Base-by-base conservation (phyloP, 345 rosid genomes). In the Pugionium dolabratum region DNA sequence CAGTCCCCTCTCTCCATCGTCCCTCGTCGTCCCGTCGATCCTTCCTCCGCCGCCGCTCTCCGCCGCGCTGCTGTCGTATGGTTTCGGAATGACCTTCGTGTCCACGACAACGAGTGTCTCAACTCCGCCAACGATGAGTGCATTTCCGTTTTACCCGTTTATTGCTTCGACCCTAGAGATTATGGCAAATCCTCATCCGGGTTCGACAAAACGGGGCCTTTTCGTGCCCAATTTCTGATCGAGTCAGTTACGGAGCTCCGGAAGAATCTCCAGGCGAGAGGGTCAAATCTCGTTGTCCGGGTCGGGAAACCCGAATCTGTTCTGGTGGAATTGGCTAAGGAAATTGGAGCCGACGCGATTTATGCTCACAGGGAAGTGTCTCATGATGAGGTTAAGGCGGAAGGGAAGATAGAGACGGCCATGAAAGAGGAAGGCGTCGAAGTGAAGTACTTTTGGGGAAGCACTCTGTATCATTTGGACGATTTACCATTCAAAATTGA, bases 21-120 rank as follows among this genome's bases (percentile, higher is more conserved):
- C 56, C 97, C 99, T 1, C 91, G 85, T 78, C 96, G 96, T 70
- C 97, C 94, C 33, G 55, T 83, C 7, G 99, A 95, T 67, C 98
- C 99, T 43, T 83, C 89, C 66, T 83, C 81, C 63, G 88, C 85
- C 55, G 96, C 94, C 27, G 89, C 78, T 52, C 71, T 91, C 50
- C 99, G 97, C 11, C 93, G 95, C 41, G 82, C 94, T 46, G 66
- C 96, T 79, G 66, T 95, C 61, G 93, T 89, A 37, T 89, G 96
- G 96, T 89, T 91, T 80, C 97, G 99, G 3, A 87, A 86, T 42
- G 99, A 95, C 82, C 79, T 95, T 49, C 96, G 99, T 9, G 87
- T 89, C 57, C 87, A 89, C 48, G 99, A 95, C 79, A 95, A 95
- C 56, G 98, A 91, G 64, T 86, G 83, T 70, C 96, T 95, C 62